Evolutionary conservation across 495 filamentous ascomycete species (phyloP).

Genomic region (Tirmania nivea): DNA sequence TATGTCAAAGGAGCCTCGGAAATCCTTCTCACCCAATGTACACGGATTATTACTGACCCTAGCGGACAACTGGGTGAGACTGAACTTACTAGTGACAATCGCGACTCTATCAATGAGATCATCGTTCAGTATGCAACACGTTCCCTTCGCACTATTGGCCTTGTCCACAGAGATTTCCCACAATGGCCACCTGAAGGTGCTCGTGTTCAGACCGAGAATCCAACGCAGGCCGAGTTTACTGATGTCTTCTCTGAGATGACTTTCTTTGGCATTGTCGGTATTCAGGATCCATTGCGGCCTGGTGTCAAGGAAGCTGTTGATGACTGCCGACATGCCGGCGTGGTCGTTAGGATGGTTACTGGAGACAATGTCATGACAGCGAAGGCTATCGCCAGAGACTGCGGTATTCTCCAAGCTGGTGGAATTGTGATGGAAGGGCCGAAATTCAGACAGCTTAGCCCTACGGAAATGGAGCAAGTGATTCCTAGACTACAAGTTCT

Average conservation of each 20-base stretch:
- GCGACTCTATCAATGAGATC: conserved; percentile 25
- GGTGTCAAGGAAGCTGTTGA: conserved; percentile 61
- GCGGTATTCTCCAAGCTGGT: conserved; percentile 55
- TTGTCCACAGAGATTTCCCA: conserved; percentile 52
- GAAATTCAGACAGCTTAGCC: conserved; percentile 47
- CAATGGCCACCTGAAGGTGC: conserved; percentile 48
- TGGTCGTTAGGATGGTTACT: conserved; percentile 78
- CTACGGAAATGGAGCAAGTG: conserved; percentile 41
- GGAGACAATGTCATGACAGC: conserved; percentile 73
- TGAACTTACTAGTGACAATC: conserved; percentile 19
- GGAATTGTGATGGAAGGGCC: conserved; percentile 71
- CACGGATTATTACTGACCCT: conserved; percentile 32
- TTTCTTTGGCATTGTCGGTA: conserved; percentile 48
- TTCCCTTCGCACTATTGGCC: conserved; percentile 53
- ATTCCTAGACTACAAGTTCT: conserved; percentile 65
- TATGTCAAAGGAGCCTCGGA: conserved; percentile 81
- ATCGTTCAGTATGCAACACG: conserved; percentile 46
- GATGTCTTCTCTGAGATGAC: conserved; percentile 46
- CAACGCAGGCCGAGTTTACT: conserved; percentile 38
- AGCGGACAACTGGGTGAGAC: conserved; percentile 23
- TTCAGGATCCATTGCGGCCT: conserved; percentile 52
- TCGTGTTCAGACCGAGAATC: conserved; percentile 33
- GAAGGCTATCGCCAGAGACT: conserved; percentile 65
- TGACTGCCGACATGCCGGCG: conserved; percentile 53
- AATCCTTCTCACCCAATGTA: conserved; percentile 43